A percentile compares a stretch with the other conserved stretches of the same genome.
Conservation (phyloP, 139 green algal genomes). For the Tetraselmis chui region DNA sequence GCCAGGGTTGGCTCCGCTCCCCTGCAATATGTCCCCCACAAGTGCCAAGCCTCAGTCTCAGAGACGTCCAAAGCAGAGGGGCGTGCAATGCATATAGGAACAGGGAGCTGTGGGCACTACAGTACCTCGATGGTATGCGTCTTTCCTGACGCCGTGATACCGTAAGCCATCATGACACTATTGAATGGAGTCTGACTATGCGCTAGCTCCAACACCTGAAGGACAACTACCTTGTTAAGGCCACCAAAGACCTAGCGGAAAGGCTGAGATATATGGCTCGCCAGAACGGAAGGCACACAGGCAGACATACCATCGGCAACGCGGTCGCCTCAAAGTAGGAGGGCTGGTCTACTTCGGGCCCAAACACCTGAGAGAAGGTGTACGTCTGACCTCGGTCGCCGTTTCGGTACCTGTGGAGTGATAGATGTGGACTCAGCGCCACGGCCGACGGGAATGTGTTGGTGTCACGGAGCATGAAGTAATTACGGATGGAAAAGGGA, state of each 20-base stretch:
- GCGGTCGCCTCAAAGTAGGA: constrained; percentile 37
- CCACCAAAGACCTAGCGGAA: too few relatives aligned
- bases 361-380: constrained; percentile 54
- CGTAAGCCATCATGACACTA: constrained; percentile 71
- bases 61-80: neutral
- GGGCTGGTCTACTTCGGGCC: constrained; percentile 30
- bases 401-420: constrained; percentile 40
- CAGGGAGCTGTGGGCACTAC: neutral
- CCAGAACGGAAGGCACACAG: too few relatives aligned
- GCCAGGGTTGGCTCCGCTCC: constrained; percentile 42
- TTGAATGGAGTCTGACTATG: neutral
- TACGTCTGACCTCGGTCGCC: constrained; percentile 48
- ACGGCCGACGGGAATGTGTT: too few relatives aligned
- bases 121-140: constrained; percentile 64
- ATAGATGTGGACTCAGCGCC: too few relatives aligned
- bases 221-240: neutral
- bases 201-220: neutral
- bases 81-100: neutral
- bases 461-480: too few relatives aligned
- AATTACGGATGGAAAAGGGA: too few relatives aligned
- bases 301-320: constrained; percentile 29
- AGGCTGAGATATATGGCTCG: too few relatives aligned
- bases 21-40: constrained; percentile 22
- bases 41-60: too few relatives aligned
- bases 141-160: constrained; percentile 73